Conservation (phyloP, 163 green algal genomes). For the Picocystis sp. region DNA sequence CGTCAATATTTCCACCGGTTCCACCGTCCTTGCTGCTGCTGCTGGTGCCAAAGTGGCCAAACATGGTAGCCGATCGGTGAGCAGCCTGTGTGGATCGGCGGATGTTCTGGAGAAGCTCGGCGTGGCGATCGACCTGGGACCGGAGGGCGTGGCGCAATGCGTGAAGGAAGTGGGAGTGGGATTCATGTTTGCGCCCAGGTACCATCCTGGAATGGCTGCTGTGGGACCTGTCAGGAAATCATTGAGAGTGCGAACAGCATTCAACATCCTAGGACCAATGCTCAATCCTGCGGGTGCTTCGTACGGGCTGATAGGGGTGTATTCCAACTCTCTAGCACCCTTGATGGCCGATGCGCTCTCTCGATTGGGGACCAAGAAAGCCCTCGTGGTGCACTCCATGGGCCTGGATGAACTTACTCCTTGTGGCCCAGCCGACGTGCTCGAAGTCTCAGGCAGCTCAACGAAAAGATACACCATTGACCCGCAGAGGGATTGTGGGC, state of each 20-base stretch:
- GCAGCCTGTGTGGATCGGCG: conserved; percentile 74
- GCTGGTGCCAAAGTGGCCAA: conserved; percentile 56
- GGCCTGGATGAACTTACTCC: conserved; percentile 96
- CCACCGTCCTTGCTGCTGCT: conserved; percentile 80
- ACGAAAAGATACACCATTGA: conserved; percentile 63
- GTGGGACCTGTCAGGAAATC: conserved; percentile 63
- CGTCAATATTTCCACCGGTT: conserved; percentile 96
- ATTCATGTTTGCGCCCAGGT: conserved; percentile 96
- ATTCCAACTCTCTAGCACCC: conserved; percentile 45
- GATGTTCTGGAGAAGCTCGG: conserved; percentile 90
- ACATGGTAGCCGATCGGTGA: conserved; percentile 88
- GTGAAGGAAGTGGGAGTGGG: conserved; percentile 66
- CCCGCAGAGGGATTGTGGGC: conserved; percentile 62
- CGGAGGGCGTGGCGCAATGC: conserved; percentile 54
- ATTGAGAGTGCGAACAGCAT: conserved; percentile 78
- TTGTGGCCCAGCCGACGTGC: conserved; percentile 64
- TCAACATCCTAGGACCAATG: conserved; percentile 95
- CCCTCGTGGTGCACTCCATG: conserved; percentile 84
- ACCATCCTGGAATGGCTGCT: conserved; percentile 83
- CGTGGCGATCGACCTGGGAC: conserved; percentile 75
- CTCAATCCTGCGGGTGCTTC: conserved; percentile 75
- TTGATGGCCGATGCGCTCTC: conserved; percentile 76
- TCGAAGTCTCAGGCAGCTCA: conserved; percentile 44
- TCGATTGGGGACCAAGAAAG: conserved; percentile 58
- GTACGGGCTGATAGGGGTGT: conserved; percentile 86